Conservation (phyloP, 2,329 filamentous ascomycete genomes). For the Penicillium hordei region DNA sequence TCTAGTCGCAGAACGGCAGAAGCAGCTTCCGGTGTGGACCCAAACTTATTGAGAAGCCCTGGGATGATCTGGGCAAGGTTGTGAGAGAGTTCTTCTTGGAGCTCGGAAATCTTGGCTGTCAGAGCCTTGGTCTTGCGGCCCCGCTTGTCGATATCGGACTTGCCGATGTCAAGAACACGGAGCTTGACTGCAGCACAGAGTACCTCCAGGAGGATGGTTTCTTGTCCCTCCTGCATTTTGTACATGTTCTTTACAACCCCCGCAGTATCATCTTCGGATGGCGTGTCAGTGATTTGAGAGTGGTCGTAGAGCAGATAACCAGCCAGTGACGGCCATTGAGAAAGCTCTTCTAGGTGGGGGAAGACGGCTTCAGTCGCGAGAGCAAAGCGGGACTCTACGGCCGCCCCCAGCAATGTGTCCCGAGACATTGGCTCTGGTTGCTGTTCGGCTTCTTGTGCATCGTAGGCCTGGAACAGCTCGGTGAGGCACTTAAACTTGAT, state of each 20-base stretch:
- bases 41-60: constrained; percentile 85
- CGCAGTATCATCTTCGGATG: constrained; percentile 60
- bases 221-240: constrained; percentile 72
- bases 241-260: constrained; percentile 68
- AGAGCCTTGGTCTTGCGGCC: constrained; percentile 58
- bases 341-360: constrained; percentile 75
- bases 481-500: constrained; percentile 87
- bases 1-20: constrained; percentile 82
- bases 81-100: constrained; percentile 75
- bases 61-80: constrained; percentile 78
- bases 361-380: constrained; percentile 84
- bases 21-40: constrained; percentile 82
- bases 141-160: constrained; percentile 58
- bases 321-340: constrained; percentile 82
- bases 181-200: constrained; percentile 79
- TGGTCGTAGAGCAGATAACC: constrained; percentile 93
- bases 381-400: constrained; percentile 77
- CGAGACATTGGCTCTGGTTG: constrained; percentile 30
- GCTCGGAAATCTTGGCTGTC: constrained; percentile 63
- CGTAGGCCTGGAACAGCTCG: constrained; percentile 79
- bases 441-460: constrained; percentile 57
- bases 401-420: constrained; percentile 57
- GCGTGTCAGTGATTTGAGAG: constrained; percentile 59
- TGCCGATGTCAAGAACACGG: constrained; percentile 64
- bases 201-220: constrained; percentile 82